Evolutionary conservation across 1,139 yeast genomes (phyloP).

Genomic region (Arxiozyma telluris): DNA sequence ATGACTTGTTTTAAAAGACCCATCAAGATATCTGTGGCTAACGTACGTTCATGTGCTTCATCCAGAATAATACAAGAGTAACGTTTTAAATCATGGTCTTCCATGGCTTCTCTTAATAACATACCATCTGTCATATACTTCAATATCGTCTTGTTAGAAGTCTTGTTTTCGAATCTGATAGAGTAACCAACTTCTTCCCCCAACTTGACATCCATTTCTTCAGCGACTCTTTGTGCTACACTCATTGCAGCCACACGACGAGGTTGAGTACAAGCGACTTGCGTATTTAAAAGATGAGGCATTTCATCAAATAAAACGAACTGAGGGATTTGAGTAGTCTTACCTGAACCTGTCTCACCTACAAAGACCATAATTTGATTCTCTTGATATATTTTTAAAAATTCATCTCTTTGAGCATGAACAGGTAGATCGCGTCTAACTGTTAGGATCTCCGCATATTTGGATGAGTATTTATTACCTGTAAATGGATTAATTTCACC

Average conservation of each 20-base stretch:
- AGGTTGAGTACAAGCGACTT: constrained; percentile 95
- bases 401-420: constrained; percentile 86
- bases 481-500: constrained; percentile 71
- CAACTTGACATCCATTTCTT: constrained; percentile 83
- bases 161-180: constrained; percentile 87
- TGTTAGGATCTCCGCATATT: constrained; percentile 69
- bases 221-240: constrained; percentile 92
- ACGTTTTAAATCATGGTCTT: constrained; percentile 69
- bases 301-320: constrained; percentile 89
- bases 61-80: constrained; percentile 89
- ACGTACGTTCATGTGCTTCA: constrained; percentile 97
- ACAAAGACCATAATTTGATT: constrained; percentile 96
- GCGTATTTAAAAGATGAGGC: constrained; percentile 69
- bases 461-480: constrained; percentile 48
- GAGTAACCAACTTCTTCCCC: constrained; percentile 93
- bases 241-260: constrained; percentile 98
- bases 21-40: constrained; percentile 95
- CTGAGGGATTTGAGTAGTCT: constrained; percentile 95
- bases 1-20: constrained; percentile 83
- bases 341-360: constrained; percentile 98
- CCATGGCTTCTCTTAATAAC: constrained; percentile 96
- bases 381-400: constrained; percentile 68
- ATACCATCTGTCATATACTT: constrained; percentile 99
- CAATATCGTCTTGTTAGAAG: constrained; percentile 67
- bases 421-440: constrained; percentile 85